Evolutionary conservation across 805 yeast genomes (phyloP).

Genomic region (Yamadazyma kitorensis): DNA sequence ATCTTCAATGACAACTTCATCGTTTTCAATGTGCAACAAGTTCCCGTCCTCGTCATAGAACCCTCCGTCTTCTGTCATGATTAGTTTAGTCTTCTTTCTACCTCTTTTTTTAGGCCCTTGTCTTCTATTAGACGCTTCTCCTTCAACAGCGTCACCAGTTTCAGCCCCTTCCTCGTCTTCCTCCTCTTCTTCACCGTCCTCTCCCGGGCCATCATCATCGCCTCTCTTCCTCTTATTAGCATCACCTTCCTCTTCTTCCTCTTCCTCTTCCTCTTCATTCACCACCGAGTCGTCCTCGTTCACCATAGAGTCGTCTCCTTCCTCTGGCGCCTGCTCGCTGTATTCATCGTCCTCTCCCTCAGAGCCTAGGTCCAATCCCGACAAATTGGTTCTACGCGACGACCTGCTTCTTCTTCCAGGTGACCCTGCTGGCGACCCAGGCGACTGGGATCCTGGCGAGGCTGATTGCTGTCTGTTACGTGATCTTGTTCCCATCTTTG

Average conservation of each 20-base stretch:
- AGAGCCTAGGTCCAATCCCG: constrained; percentile 18
- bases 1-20: constrained; percentile 69
- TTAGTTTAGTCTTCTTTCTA: constrained; percentile 39
- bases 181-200: constrained; percentile 24
- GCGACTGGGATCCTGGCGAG: neutral
- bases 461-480: constrained; percentile 5
- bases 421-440: neutral
- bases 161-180: constrained; percentile 21
- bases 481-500: constrained; percentile 6
- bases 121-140: constrained; percentile 14
- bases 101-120: constrained; percentile 40
- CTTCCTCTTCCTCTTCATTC: constrained; percentile 16
- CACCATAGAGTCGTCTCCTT: constrained; percentile 22
- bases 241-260: constrained; percentile 15
- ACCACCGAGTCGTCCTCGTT: constrained; percentile 16
- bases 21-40: constrained; percentile 60
- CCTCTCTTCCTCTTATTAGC: constrained; percentile 15
- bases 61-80: constrained; percentile 37
- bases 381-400: constrained; percentile 10
- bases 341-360: constrained; percentile 17
- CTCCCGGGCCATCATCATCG: no score
- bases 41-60: constrained; percentile 65
- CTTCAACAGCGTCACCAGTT: constrained; percentile 17
- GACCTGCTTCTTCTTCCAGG: constrained; percentile 7
- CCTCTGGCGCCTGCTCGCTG: constrained; percentile 14